phyloP scores from a whole-genome alignment of 495 filamentous ascomycete species.

The Penicillium paxilli region DNA sequence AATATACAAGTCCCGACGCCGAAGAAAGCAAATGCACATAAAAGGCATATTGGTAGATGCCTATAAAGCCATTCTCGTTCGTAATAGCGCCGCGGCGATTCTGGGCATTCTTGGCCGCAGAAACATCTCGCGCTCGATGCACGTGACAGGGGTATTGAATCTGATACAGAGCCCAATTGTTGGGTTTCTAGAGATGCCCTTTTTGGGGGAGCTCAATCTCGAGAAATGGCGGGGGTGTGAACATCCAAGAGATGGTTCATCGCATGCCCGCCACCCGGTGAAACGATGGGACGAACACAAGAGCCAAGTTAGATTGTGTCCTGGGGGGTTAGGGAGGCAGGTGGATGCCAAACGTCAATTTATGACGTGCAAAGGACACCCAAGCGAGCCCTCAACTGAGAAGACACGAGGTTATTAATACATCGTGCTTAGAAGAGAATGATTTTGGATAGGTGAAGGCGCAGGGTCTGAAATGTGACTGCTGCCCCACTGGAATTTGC shows the following conservation, averaged over 20 bases:
- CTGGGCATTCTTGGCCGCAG: not conserved
- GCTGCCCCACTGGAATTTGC: too few species aligned
- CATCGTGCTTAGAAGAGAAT: not conserved
- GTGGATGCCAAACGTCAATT: not conserved
- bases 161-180: not conserved
- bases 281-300: slow-evolving; percentile 17
- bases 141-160: not conserved
- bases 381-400: not conserved
- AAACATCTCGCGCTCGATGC: not conserved
- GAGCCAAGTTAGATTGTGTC: slow-evolving; percentile 13
- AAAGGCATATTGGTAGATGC: slow-evolving; percentile 1
- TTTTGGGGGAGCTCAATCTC: not conserved
- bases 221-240: not conserved
- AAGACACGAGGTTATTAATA: not conserved
- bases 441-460: not conserved
- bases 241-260: slow-evolving; percentile 1
- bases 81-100: slow-evolving; percentile 2
- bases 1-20: slow-evolving; percentile 23
- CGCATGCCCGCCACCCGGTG: not conserved
- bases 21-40: slow-evolving; percentile 12
- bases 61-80: slow-evolving; percentile 1
- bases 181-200: not conserved
- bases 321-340: not conserved
- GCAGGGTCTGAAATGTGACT: not conserved
- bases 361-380: not conserved